A percentile compares a stretch with the other conserved stretches of the same genome.
Evolutionary conservation across 768 basidiomycete species (phyloP).

Genomic region (Pholiota microspora): DNA sequence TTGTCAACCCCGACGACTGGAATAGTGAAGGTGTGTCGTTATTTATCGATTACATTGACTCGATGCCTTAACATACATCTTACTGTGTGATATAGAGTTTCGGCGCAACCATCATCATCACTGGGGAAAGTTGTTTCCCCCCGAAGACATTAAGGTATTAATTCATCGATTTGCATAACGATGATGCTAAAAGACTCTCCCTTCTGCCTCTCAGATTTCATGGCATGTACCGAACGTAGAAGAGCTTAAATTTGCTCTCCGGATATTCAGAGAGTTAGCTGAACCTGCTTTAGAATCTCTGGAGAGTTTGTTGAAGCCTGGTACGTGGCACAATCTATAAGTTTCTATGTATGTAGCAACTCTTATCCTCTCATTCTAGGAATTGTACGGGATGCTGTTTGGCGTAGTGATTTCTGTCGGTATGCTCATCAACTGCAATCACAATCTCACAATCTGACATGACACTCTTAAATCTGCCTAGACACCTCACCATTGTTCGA

Average conservation of each 20-base stretch:
- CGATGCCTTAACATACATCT: too few relatives aligned
- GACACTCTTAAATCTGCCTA: conserved; percentile 25
- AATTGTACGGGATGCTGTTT: conserved; percentile 52
- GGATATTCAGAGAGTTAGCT: conserved; percentile 64
- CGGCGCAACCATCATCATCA: conserved; percentile 62
- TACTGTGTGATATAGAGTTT: conserved; percentile 48
- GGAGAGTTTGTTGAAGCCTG: conserved; percentile 53
- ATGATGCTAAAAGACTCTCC: not conserved
- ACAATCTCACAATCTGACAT: not conserved
- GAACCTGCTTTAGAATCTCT: conserved; percentile 60
- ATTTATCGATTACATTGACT: too few relatives aligned
- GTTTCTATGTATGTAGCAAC: too few relatives aligned
- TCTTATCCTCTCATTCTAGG: conserved; percentile 28
- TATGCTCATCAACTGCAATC: conserved; percentile 22
- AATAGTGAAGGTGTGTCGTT: conserved; percentile 57
- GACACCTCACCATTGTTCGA: conserved; percentile 69
- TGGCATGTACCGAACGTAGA: conserved; percentile 75
- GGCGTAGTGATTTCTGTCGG: conserved; percentile 89
- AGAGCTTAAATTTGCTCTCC: conserved; percentile 76
- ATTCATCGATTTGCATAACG: not conserved
- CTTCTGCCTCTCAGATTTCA: conserved; percentile 46
- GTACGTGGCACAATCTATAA: too few relatives aligned
- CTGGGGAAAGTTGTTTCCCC: conserved; percentile 79
- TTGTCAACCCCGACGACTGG: conserved; percentile 80
- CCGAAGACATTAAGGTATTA: conserved; percentile 66